Percentiles rank a stretch among this genome's conserved stretches.
Evolutionary conservation across 1,284 basidiomycete genomes (phyloP).

Genomic region (Phylloboletellus chloephorus): DNA sequence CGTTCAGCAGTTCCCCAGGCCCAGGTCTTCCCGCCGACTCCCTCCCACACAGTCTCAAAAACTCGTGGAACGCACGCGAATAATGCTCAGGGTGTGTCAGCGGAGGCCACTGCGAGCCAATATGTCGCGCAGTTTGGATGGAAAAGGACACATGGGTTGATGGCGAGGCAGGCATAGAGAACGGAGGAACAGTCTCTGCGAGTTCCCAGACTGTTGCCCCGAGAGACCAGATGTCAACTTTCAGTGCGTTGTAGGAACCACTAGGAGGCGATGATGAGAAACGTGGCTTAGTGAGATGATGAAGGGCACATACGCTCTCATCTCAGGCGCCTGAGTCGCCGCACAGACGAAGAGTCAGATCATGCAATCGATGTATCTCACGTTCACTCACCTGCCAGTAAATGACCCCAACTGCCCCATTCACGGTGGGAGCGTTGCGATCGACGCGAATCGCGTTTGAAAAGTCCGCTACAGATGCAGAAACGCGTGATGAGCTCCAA

Average conservation of each 20-base stretch:
- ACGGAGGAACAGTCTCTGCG: conserved; percentile 68
- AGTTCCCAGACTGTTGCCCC: conserved; percentile 81
- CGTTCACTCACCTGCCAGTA: conserved; percentile 56
- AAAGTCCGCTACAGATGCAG: conserved; percentile 59
- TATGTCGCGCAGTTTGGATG: conserved; percentile 40
- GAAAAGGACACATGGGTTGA: conserved; percentile 15
- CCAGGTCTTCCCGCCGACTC: conserved; percentile 52
- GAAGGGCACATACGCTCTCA: conserved; percentile 47
- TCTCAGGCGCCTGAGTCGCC: conserved; percentile 49
- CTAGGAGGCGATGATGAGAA: conserved; percentile 29
- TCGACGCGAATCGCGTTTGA: conserved; percentile 61
- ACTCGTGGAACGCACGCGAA: conserved; percentile 69
- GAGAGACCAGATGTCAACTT: conserved; percentile 75
- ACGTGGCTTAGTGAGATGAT: background rate
- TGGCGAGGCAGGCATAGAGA: conserved; percentile 41
- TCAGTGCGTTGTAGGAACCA: conserved; percentile 65
- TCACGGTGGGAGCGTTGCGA: conserved; percentile 41
- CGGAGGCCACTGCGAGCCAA: conserved; percentile 60
- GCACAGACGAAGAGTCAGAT: conserved; percentile 11
- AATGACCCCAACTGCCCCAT: conserved; percentile 60
- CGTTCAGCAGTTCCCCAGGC: conserved; percentile 55
- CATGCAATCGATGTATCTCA: background rate
- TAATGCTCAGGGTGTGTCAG: conserved; percentile 53
- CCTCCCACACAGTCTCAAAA: conserved; percentile 62
- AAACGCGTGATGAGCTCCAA: conserved; percentile 8